phyloP scores from a whole-genome alignment of 2,329 filamentous ascomycete species.

The Davidsoniella neocaledoniae region DNA sequence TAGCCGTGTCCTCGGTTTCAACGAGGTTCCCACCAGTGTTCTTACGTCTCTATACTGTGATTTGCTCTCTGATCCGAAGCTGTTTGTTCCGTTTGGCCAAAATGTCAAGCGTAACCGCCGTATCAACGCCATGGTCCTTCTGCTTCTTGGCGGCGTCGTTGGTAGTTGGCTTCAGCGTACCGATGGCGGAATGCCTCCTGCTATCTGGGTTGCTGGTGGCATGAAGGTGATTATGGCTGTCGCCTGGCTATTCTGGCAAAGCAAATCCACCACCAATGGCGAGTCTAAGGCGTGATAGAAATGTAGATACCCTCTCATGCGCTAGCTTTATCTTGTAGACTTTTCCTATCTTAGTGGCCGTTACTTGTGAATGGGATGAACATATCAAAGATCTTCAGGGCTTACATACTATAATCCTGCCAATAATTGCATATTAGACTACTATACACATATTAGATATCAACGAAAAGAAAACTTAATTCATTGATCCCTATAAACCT shows the following conservation, averaged over 20 bases:
- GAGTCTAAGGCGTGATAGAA: not conserved
- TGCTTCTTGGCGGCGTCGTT: constrained; percentile 30
- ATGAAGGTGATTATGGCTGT: constrained; percentile 27
- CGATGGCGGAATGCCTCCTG: constrained; percentile 23
- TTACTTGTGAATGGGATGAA: too few species aligned
- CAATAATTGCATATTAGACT: too few species aligned
- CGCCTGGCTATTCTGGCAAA: constrained; percentile 21
- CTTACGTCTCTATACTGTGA: constrained; percentile 38
- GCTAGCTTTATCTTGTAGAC: too few species aligned
- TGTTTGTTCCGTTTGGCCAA: constrained; percentile 23
- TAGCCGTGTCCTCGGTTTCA: constrained; percentile 31
- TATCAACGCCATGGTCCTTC: constrained; percentile 26
- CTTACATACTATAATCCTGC: too few species aligned
- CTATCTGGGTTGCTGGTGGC: constrained; percentile 28
- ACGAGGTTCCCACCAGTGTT: constrained; percentile 37
- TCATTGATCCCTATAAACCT: too few species aligned
- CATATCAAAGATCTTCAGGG: too few species aligned
- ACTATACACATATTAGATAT: too few species aligned
- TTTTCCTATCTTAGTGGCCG: too few species aligned
- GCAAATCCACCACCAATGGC: constrained; percentile 5
- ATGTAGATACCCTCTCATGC: not conserved
- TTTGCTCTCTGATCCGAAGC: constrained; percentile 31
- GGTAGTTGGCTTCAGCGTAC: constrained; percentile 32
- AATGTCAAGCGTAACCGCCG: constrained; percentile 35
- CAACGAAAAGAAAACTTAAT: too few species aligned